Percentiles rank a stretch among this genome's conserved stretches.
Evolutionary conservation across 768 basidiomycete species (phyloP).

Genomic region (Kwoniella dejecticola): DNA sequence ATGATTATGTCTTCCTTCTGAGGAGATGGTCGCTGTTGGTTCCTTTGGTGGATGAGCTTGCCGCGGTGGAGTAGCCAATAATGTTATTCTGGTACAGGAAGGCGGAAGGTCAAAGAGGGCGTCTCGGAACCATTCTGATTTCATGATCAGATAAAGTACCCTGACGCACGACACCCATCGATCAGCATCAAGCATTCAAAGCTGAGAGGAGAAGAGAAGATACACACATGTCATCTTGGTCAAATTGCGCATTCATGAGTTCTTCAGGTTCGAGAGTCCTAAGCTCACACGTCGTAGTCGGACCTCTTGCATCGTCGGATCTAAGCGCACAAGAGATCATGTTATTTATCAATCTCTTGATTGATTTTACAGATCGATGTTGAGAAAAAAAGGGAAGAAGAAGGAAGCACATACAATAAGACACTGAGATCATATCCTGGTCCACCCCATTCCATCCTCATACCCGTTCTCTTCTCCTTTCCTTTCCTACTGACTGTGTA

Average conservation of each 20-base stretch:
- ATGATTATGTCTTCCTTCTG: slow-evolving; percentile 34
- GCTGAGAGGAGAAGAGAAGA: not conserved
- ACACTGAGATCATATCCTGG: slow-evolving; percentile 75
- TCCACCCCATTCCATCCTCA: slow-evolving; percentile 81
- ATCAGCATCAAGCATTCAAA: not conserved
- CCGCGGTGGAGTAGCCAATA: slow-evolving; percentile 71
- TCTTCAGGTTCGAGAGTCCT: slow-evolving; percentile 79
- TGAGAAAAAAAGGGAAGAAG: not conserved
- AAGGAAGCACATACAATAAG: slow-evolving; percentile 65
- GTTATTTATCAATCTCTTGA: too few species aligned
- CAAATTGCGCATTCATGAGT: slow-evolving; percentile 75
- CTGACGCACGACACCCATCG: slow-evolving; percentile 57
- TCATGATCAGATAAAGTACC: slow-evolving; percentile 79
- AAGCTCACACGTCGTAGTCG: slow-evolving; percentile 51
- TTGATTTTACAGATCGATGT: too few species aligned
- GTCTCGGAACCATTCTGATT: slow-evolving; percentile 93
- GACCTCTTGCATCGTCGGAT: slow-evolving; percentile 49
- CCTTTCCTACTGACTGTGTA: slow-evolving; percentile 6
- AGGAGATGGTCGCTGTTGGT: slow-evolving; percentile 28
- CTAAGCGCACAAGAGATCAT: slow-evolving; percentile 1
- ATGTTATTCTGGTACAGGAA: slow-evolving; percentile 79
- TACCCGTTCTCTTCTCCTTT: slow-evolving; percentile 67
- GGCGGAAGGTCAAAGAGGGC: slow-evolving; percentile 88
- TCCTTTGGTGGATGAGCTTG: slow-evolving; percentile 11
- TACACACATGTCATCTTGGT: slow-evolving; percentile 65